These are phyloP conservation scores for Extremus antarcticus DNA, from an alignment of 495 filamentous ascomycete genomes.

Conservation along the genomic window DNA sequence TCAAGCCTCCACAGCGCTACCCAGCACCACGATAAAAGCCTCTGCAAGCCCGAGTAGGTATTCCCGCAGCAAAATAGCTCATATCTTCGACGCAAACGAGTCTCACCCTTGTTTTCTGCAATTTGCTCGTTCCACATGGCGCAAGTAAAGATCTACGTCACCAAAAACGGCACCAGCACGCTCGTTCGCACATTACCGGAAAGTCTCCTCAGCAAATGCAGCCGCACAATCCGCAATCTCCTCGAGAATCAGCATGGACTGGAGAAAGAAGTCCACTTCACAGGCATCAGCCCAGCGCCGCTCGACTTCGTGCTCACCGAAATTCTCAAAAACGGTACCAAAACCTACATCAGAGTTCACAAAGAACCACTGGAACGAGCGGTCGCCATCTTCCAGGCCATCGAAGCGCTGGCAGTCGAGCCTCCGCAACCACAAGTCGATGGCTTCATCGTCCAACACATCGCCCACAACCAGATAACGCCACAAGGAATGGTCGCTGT, in stretches of 20 bases:
- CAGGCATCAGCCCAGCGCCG: background rate
- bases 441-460: constrained; percentile 8
- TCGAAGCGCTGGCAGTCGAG: constrained; percentile 1
- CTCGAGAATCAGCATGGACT: background rate
- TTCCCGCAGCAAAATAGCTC: no score
- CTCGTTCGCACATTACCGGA: background rate
- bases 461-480: background rate
- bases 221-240: background rate
- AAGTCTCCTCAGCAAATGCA: constrained; percentile 1
- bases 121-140: background rate
- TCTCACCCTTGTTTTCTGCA: no score
- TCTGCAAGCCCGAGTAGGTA: no score
- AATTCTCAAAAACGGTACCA: background rate
- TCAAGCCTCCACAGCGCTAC: no score
- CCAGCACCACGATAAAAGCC: no score
- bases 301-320: constrained; percentile 1
- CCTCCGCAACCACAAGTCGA: constrained; percentile 8
- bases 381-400: constrained; percentile 2
- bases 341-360: constrained; percentile 7
- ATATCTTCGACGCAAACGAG: no score
- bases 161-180: background rate
- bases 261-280: background rate
- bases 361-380: background rate
- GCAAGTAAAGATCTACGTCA: background rate
- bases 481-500: constrained; percentile 2